Percentiles rank a stretch among this genome's conserved stretches.
Conservation (phyloP, 2,329 filamentous ascomycete genomes). For the Calonectria pseudoturangicola region DNA sequence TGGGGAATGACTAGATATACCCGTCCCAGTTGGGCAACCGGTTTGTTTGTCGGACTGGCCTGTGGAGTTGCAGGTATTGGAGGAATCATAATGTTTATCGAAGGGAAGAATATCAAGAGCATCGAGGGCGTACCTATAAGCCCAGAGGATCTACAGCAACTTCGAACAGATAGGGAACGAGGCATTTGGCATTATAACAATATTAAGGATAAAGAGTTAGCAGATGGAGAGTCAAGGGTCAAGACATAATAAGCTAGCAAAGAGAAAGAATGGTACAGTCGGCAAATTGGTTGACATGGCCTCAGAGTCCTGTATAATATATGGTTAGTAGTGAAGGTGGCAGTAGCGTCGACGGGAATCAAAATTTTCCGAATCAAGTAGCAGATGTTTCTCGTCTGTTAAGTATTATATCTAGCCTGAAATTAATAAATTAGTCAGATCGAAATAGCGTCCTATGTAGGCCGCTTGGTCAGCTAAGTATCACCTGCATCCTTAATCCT, state of each 20-base stretch:
- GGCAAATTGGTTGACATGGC: constrained; percentile 4
- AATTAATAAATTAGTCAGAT: no score
- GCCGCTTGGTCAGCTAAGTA: no score
- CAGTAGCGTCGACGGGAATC: no score
- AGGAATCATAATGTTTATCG: constrained; percentile 81
- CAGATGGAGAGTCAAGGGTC: constrained; percentile 21
- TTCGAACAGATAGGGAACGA: constrained; percentile 71
- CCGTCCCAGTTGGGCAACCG: constrained; percentile 87
- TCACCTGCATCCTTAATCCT: no score
- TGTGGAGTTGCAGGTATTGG: constrained; percentile 81
- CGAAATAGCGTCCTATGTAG: no score
- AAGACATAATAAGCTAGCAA: not conserved
- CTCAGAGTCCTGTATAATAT: not conserved
- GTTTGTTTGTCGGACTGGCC: constrained; percentile 84
- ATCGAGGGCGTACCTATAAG: constrained; percentile 82
- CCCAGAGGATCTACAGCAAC: constrained; percentile 70
- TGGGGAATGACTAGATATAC: constrained; percentile 85
- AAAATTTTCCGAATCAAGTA: no score
- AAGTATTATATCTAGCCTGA: no score
- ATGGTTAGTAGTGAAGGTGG: not conserved
- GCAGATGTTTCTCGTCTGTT: no score
- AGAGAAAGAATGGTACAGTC: not conserved
- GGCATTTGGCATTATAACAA: constrained; percentile 74
- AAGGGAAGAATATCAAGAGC: constrained; percentile 82
- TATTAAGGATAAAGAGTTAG: constrained; percentile 60